These are phyloP conservation scores for Penicillium crystallinum DNA, from an alignment of 495 filamentous ascomycete genomes.

Conservation along the genomic window DNA sequence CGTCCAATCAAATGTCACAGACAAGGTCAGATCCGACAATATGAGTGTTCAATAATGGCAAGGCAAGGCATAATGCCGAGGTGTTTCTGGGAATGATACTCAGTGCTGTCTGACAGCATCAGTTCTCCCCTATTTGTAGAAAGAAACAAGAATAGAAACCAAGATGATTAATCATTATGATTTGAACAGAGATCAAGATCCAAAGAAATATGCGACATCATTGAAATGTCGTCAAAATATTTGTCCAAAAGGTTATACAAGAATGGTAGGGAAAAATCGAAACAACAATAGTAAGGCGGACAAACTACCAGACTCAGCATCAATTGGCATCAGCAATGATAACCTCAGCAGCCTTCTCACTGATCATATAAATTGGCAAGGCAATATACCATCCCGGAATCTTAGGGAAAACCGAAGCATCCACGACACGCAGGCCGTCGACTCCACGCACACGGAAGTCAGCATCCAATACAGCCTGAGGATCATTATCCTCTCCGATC, in stretches of 20 bases:
- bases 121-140: background rate
- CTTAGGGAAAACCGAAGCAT: constrained; percentile 53
- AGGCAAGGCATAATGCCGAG: no score
- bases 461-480: constrained; percentile 53
- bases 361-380: constrained; percentile 57
- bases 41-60: no score
- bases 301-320: background rate
- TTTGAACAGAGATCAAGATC: background rate
- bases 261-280: background rate
- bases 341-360: constrained; percentile 58
- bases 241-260: background rate
- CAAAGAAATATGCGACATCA: background rate
- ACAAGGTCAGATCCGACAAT: no score
- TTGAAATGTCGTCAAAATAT: background rate
- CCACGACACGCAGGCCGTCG: constrained; percentile 55
- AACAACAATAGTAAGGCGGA: background rate
- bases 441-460: constrained; percentile 54
- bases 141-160: background rate
- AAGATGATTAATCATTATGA: background rate
- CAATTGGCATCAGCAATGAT: constrained; percentile 40
- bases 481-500: constrained; percentile 52
- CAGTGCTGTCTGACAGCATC: background rate
- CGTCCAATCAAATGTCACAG: no score
- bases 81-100: background rate
- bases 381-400: constrained; percentile 59